phyloP scores from a whole-genome alignment of 495 filamentous ascomycete species.

The Hypomontagnella submonticulosa region DNA sequence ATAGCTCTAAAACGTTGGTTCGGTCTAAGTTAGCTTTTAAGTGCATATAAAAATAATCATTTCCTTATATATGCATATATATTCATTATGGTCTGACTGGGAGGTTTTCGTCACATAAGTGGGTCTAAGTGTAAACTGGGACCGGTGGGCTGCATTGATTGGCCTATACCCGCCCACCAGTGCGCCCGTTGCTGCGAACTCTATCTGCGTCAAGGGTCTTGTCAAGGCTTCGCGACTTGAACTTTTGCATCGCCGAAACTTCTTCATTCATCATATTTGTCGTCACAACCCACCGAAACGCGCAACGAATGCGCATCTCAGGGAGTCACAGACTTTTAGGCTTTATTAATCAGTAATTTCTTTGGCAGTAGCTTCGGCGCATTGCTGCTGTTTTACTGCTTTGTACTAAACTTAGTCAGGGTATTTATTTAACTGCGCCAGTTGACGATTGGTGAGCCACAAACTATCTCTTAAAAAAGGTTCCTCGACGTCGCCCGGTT shows the following conservation, averaged over 20 bases:
- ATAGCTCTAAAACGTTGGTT: no score
- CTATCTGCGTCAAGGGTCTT: conserved; percentile 32
- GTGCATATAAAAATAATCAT: no score
- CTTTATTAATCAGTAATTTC: background rate
- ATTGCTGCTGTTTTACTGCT: background rate
- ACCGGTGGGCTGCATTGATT: no score
- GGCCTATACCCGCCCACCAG: no score
- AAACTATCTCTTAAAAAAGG: conserved; percentile 6
- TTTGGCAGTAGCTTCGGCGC: background rate
- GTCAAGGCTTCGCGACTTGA: conserved; percentile 36
- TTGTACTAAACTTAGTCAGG: background rate
- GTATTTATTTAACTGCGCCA: background rate
- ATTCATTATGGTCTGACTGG: no score
- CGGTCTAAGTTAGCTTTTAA: no score
- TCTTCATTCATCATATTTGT: conserved; percentile 18
- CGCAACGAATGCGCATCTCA: background rate
- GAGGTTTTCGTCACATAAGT: no score
- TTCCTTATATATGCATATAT: no score
- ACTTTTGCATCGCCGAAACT: conserved; percentile 28
- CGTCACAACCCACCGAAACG: conserved; percentile 2
- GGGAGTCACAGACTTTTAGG: background rate
- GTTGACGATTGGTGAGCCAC: conserved; percentile 15
- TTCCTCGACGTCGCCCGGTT: conserved; percentile 3
- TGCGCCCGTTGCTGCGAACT: conserved; percentile 31
- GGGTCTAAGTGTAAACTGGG: no score